Percentiles rank a stretch among this genome's conserved stretches.
These are phyloP conservation scores for Cucurbitaria berberidis DNA, from an alignment of 2,329 filamentous ascomycete genomes.

Conservation along the genomic window DNA sequence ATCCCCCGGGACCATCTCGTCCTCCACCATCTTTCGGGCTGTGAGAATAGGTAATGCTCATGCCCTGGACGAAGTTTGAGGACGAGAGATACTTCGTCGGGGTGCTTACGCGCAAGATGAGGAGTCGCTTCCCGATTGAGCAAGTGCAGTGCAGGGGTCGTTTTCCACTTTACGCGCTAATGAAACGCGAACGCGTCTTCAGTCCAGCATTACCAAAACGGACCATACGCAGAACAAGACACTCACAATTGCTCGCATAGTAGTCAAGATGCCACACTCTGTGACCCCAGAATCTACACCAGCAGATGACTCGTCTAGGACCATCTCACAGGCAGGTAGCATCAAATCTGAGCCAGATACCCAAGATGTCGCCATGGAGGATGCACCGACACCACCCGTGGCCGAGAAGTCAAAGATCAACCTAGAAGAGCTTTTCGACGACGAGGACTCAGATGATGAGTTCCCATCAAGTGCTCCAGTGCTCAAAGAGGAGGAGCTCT, in stretches of 20 bases:
- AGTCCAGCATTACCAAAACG: slow-evolving; percentile 4
- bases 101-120: slow-evolving; percentile 13
- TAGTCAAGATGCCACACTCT: slow-evolving; percentile 54
- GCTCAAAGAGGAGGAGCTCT: slow-evolving; percentile 50
- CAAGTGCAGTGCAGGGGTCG: slow-evolving; percentile 15
- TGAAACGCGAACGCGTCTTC: slow-evolving; percentile 30
- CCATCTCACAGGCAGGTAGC: slow-evolving; percentile 49
- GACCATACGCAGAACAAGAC: slow-evolving; percentile 1
- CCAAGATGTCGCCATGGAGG: slow-evolving; percentile 42
- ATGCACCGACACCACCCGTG: slow-evolving; percentile 34
- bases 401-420: slow-evolving; percentile 44
- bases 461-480: slow-evolving; percentile 62
- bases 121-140: slow-evolving; percentile 16
- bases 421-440: slow-evolving; percentile 66
- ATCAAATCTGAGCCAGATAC: slow-evolving; percentile 37
- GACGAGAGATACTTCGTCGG: not conserved
- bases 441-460: slow-evolving; percentile 63
- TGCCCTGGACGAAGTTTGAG: slow-evolving; percentile 1
- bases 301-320: slow-evolving; percentile 44
- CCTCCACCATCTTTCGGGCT: slow-evolving; percentile 27
- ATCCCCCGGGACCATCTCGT: slow-evolving; percentile 36
- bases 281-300: slow-evolving; percentile 49
- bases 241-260: slow-evolving; percentile 6
- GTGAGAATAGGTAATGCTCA: slow-evolving; percentile 5
- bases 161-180: slow-evolving; percentile 25